phyloP scores from a whole-genome alignment of 768 basidiomycete genomes.

The Suillus spraguei region DNA sequence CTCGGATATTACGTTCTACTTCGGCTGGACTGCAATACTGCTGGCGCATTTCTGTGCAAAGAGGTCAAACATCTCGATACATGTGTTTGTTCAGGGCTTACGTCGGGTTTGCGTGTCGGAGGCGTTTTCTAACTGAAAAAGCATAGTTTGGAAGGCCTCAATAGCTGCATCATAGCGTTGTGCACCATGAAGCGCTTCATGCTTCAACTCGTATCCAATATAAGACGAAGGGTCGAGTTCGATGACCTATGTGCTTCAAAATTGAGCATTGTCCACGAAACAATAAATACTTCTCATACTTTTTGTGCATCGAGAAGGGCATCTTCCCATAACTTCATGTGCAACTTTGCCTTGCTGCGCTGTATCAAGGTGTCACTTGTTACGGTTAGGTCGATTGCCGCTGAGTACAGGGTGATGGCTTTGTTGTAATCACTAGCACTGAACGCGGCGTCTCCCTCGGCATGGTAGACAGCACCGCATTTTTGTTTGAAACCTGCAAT shows the following conservation, averaged over 20 bases:
- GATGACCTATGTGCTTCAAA: neutral
- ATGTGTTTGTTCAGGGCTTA: neutral
- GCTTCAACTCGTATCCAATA: neutral
- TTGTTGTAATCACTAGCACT: neutral
- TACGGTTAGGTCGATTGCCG: neutral
- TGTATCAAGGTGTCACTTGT: neutral
- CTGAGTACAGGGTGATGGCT: neutral
- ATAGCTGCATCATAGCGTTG: neutral
- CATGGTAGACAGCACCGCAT: neutral
- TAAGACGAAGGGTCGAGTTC: conserved; percentile 1
- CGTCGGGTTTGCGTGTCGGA: neutral
- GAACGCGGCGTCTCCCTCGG: neutral
- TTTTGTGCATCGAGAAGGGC: conserved; percentile 2
- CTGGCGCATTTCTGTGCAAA: neutral
- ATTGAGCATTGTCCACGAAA: neutral
- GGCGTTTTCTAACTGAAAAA: neutral
- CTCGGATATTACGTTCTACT: neutral
- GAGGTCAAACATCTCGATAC: neutral
- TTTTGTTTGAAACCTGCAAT: neutral
- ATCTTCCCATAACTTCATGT: neutral
- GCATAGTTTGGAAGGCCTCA: neutral
- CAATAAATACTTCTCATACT: neutral
- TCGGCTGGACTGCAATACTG: neutral
- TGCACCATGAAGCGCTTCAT: neutral
- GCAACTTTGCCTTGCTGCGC: neutral